Conservation (phyloP, 305 asterid genomes). For the Caryopteris hybrid region DNA sequence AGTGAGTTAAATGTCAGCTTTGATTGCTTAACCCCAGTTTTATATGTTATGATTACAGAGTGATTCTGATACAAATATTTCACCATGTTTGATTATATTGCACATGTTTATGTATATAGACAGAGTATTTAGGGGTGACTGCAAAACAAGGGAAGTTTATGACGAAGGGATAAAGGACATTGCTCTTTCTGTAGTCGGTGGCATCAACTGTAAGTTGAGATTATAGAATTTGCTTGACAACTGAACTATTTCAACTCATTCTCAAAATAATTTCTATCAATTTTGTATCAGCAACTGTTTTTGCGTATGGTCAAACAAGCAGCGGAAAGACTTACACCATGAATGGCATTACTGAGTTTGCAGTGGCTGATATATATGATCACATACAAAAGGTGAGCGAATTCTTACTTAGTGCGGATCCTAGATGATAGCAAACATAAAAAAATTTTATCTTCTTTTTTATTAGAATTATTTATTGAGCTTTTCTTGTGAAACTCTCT, state of each 20-base stretch:
- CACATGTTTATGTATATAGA: constrained; percentile 37
- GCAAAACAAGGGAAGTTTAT: constrained; percentile 74
- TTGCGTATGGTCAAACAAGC: constrained; percentile 99
- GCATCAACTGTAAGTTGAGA: constrained; percentile 78
- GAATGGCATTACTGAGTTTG: constrained; percentile 91
- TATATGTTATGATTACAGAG: too few species aligned
- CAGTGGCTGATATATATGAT: constrained; percentile 84
- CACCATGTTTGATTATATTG: constrained; percentile 3
- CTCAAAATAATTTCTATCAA: constrained; percentile 12
- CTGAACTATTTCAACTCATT: constrained; percentile 9
- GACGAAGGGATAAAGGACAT: constrained; percentile 77
- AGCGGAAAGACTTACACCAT: constrained; percentile 98
- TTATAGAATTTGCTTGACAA: constrained; percentile 13
- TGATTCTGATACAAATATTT: constrained; percentile 7
- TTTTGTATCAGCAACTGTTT: constrained; percentile 75
- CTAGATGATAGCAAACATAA: neutral
- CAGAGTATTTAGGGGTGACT: constrained; percentile 83
- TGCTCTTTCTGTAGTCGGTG: constrained; percentile 83
- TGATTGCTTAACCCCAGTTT: too few species aligned
- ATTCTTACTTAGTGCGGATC: constrained; percentile 9
- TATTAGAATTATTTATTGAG: neutral
- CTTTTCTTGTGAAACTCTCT: neutral
- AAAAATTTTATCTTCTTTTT: neutral
- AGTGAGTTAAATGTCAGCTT: too few species aligned
- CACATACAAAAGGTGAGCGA: constrained; percentile 58